These are phyloP conservation scores for Dipodascus albidus DNA, from an alignment of 805 yeast species.

Conservation along the genomic window DNA sequence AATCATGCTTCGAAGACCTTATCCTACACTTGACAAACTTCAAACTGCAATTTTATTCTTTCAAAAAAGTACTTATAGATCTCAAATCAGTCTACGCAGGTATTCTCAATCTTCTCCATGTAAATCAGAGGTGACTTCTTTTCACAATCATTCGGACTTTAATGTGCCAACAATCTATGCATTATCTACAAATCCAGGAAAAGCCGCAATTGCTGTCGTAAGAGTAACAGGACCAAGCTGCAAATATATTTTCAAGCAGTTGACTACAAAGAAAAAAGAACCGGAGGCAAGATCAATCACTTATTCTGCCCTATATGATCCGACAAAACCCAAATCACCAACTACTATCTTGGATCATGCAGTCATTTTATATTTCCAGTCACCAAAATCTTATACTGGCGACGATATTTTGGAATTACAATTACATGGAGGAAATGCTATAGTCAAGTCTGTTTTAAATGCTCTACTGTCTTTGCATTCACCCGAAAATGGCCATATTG, in stretches of 20 bases:
- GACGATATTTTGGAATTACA: conserved; percentile 88
- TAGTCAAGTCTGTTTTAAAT: conserved; percentile 52
- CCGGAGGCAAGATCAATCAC: conserved; percentile 47
- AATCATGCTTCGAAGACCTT: too few relatives aligned
- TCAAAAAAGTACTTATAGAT: not conserved
- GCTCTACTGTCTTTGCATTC: conserved; percentile 38
- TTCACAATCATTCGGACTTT: not conserved
- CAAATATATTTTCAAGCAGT: conserved; percentile 28
- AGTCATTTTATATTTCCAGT: conserved; percentile 51
- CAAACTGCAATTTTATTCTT: too few relatives aligned
- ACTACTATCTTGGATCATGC: conserved; percentile 60
- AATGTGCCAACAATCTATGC: conserved; percentile 72
- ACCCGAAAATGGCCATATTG: conserved; percentile 22
- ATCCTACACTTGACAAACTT: too few relatives aligned
- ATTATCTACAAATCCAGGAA: conserved; percentile 68
- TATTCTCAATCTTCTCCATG: too few relatives aligned
- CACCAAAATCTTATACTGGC: conserved; percentile 81
- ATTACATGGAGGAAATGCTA: conserved; percentile 88
- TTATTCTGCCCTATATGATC: conserved; percentile 44
- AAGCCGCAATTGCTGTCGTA: conserved; percentile 80
- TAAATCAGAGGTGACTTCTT: not conserved
- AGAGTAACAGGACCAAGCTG: conserved; percentile 64
- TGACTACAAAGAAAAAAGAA: conserved; percentile 30
- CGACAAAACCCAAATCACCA: conserved; percentile 13
- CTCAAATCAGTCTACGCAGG: too few relatives aligned